phyloP scores from a whole-genome alignment of 768 basidiomycete genomes.

The Leccinum arenicola region DNA sequence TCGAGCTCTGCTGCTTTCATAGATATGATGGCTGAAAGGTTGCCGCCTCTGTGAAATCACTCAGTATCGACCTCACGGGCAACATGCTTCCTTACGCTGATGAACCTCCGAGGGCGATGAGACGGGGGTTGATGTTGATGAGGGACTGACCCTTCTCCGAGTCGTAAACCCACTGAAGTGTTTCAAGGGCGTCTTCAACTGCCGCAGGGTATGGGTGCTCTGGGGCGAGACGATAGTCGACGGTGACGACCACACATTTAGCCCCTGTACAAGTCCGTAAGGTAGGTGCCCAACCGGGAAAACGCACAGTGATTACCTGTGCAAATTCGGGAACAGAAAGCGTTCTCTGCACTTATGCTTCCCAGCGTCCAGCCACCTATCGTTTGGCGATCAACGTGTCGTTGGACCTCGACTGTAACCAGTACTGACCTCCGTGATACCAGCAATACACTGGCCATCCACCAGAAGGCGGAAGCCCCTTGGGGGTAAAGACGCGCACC shows the following conservation, averaged over 20 bases:
- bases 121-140: conserved; percentile 47
- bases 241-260: conserved; percentile 33
- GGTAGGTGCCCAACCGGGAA: background rate
- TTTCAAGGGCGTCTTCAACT: conserved; percentile 33
- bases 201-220: conserved; percentile 34
- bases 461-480: conserved; percentile 40
- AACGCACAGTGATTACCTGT: conserved; percentile 18
- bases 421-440: conserved; percentile 64
- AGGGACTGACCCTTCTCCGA: conserved; percentile 39
- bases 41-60: conserved; percentile 54
- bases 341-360: conserved; percentile 55
- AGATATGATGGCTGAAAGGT: conserved; percentile 64
- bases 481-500: conserved; percentile 63
- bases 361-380: conserved; percentile 79
- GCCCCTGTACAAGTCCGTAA: conserved; percentile 17
- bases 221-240: conserved; percentile 35
- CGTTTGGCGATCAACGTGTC: background rate
- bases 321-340: conserved; percentile 44
- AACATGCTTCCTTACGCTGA: conserved; percentile 48
- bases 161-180: conserved; percentile 33
- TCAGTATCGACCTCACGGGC: background rate
- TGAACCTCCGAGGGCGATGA: conserved; percentile 70
- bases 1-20: conserved; percentile 55
- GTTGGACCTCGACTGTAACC: background rate
- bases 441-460: conserved; percentile 76